Evolutionary conservation across 345 rosid species (phyloP).

Genomic region (Populus euphratica): DNA sequence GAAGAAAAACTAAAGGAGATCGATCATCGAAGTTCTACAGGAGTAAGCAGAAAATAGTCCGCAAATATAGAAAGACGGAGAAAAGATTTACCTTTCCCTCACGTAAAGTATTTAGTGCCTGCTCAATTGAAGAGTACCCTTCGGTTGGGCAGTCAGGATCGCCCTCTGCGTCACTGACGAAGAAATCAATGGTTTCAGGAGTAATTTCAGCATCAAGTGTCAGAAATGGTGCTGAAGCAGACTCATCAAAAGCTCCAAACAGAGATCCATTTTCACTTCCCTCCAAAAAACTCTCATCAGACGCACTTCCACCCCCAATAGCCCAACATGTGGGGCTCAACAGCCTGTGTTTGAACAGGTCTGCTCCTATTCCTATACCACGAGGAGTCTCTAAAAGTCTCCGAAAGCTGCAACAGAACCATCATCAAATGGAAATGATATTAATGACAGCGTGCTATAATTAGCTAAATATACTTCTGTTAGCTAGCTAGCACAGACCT

Average conservation of each 20-base stretch:
- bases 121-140: slow-evolving; percentile 64
- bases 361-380: slow-evolving; percentile 19
- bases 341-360: slow-evolving; percentile 32
- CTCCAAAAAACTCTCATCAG: slow-evolving; percentile 38
- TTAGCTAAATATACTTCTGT: not conserved
- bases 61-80: not conserved
- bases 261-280: slow-evolving; percentile 42
- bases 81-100: slow-evolving; percentile 56
- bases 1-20: too few relatives aligned
- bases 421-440: not conserved
- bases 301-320: slow-evolving; percentile 38
- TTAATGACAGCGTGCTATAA: not conserved
- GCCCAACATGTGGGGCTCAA: slow-evolving; percentile 32
- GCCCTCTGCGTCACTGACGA: slow-evolving; percentile 87
- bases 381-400: slow-evolving; percentile 25
- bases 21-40: too few relatives aligned
- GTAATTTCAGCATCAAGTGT: slow-evolving; percentile 57
- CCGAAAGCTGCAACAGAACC: slow-evolving; percentile 35
- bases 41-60: not conserved
- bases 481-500: slow-evolving; percentile 16
- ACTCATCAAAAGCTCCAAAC: slow-evolving; percentile 32
- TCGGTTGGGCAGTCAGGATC: slow-evolving; percentile 84
- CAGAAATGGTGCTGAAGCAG: slow-evolving; percentile 39
- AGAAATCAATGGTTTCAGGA: slow-evolving; percentile 65
- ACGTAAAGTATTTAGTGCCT: slow-evolving; percentile 52